These are phyloP conservation scores for Teunomyces cretensis DNA, from an alignment of 805 yeast species.

Conservation along the genomic window DNA sequence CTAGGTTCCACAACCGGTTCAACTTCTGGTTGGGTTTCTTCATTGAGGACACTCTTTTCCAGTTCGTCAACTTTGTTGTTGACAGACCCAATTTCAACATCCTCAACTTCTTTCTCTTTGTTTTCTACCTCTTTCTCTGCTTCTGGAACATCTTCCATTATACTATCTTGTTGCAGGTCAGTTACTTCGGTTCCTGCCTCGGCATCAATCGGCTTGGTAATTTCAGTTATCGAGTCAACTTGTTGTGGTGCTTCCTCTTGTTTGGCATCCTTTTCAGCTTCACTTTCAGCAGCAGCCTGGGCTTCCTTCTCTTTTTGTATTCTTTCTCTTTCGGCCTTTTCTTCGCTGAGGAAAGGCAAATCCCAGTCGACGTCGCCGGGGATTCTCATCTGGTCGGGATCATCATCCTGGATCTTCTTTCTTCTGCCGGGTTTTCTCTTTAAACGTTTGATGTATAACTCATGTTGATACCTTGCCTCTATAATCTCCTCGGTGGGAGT, in stretches of 20 bases:
- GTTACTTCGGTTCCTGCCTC: no score
- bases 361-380: conserved; percentile 32
- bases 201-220: no score
- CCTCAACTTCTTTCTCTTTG: conserved; percentile 14
- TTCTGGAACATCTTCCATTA: no score
- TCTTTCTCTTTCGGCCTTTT: conserved; percentile 23
- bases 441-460: conserved; percentile 32
- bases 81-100: conserved; percentile 17
- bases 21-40: no score
- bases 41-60: no score
- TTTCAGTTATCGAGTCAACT: no score
- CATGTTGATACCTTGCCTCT: conserved; percentile 42
- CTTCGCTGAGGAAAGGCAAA: conserved; percentile 27
- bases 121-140: no score
- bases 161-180: no score
- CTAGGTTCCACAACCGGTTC: no score
- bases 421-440: conserved; percentile 47
- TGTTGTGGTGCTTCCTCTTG: no score
- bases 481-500: conserved; percentile 66
- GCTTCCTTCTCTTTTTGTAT: conserved; percentile 4
- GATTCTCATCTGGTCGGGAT: conserved; percentile 18
- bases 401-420: conserved; percentile 37
- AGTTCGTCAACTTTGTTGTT: no score
- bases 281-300: conserved; percentile 12
- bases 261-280: no score